A percentile compares a stretch with the other conserved stretches of the same genome.
Evolutionary conservation across 225 moss, liverwort and hornwort genomes (phyloP).

Genomic region (Neckera pumila): DNA sequence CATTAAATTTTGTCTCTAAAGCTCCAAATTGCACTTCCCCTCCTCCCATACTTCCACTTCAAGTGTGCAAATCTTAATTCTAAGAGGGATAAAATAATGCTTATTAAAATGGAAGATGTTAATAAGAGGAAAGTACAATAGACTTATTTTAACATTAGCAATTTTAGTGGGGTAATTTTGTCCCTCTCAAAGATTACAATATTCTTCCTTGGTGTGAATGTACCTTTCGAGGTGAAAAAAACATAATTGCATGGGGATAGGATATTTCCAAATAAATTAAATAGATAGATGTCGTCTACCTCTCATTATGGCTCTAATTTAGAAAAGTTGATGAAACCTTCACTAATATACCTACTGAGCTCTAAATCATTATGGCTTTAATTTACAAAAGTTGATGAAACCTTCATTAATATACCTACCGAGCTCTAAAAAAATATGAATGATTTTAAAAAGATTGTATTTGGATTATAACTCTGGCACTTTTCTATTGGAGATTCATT

Average conservation of each 20-base stretch:
- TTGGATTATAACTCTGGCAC: background rate
- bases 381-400: no score
- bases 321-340: background rate
- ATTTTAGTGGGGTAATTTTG: background rate
- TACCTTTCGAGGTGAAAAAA: background rate
- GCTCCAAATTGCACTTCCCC: background rate
- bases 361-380: no score
- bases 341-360: no score
- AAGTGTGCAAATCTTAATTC: background rate
- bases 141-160: background rate
- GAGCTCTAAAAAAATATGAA: background rate
- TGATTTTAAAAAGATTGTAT: background rate
- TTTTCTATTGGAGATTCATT: fast-evolving
- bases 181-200: background rate
- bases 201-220: background rate
- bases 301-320: background rate
- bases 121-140: background rate
- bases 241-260: fast-evolving
- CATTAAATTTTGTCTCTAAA: background rate
- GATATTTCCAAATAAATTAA: background rate
- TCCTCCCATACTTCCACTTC: background rate
- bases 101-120: background rate
- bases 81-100: background rate
- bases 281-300: background rate
- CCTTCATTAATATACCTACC: fast-evolving